Evolutionary conservation across 1,284 basidiomycete genomes (phyloP), one percentile per base, ranked within the genome.

Genomic region (Ceratobasidium sp.): DNA sequence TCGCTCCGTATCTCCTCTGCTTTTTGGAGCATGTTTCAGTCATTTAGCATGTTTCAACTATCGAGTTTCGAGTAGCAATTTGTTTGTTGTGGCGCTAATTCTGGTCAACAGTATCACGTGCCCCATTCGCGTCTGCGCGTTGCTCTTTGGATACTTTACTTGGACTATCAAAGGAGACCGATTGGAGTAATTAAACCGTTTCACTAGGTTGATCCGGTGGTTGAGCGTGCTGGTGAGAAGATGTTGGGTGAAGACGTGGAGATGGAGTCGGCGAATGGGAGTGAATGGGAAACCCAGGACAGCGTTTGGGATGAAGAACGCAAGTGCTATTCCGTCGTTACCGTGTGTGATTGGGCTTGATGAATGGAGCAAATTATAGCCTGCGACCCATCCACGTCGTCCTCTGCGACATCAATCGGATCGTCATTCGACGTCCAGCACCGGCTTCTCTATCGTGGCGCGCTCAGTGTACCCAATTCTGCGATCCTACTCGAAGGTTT

Each of bases 401-500:
- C 59, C 1, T 48, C 62, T 29, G 19, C 62, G 22, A 64, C 66
- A n/a, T 56, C 53, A 22, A 53, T 39, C 39, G 29, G 29, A 9
- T 66, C 48, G 29, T 59, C 59, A 11, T 53, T 41, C 66, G 66
- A 69, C 11, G 39, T 58, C 7, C 66, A 69, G 53, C 68, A 77
- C 34, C 65, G 91, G 59, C 84, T 92, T 0, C 85, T 93, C 22
- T 93, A 92, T 79, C 88, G 91, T 53, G 92, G 92, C 5, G 86
- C 91, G 0, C 84, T 93, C n/a, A 88, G 90, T 1, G 80, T 93
- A 0, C 88, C 90, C 2, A 91, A 92, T 78, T 92, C 92, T 0
- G 83, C 90, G 65, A 81, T 93, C 22, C 82, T 86, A 1, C 86
- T 93, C 41, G 92, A 93, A 78, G 92, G 92, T 8, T n/a, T 80